phyloP scores from a whole-genome alignment of 768 basidiomycete species.

The Rhizopogon sp. region DNA sequence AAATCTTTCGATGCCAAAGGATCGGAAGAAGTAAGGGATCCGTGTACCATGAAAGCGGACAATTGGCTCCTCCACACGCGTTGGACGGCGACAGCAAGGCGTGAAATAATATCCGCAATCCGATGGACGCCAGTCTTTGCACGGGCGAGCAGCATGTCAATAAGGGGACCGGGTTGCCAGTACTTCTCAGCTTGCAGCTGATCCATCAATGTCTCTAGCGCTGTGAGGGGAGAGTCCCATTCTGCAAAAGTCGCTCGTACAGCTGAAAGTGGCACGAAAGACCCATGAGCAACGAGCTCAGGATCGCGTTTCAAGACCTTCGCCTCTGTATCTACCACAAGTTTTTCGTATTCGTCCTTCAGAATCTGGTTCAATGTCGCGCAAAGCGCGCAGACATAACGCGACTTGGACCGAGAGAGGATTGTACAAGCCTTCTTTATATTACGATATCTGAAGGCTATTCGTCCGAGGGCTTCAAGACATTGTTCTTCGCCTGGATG shows the following conservation, averaged over 20 bases:
- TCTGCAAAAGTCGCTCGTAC: slow-evolving; percentile 78
- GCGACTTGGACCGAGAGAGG: slow-evolving; percentile 56
- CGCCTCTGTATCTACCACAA: slow-evolving; percentile 77
- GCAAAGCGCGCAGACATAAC: slow-evolving; percentile 77
- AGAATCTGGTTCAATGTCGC: slow-evolving; percentile 70
- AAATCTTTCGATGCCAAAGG: slow-evolving; percentile 63
- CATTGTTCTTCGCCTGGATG: slow-evolving; percentile 89
- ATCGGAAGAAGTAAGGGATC: slow-evolving; percentile 55
- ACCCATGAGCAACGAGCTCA: slow-evolving; percentile 69
- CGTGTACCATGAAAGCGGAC: slow-evolving; percentile 78
- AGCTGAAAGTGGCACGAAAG: slow-evolving; percentile 83
- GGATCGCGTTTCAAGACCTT: slow-evolving; percentile 74
- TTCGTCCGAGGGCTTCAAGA: slow-evolving; percentile 70
- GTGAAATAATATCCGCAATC: slow-evolving; percentile 64
- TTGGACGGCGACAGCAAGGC: slow-evolving; percentile 71
- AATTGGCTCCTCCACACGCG: slow-evolving; percentile 81
- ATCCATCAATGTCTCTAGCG: slow-evolving; percentile 60
- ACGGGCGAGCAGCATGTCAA: slow-evolving; percentile 70
- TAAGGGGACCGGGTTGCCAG: slow-evolving; percentile 70
- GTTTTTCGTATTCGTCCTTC: slow-evolving; percentile 72
- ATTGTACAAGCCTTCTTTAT: slow-evolving; percentile 54
- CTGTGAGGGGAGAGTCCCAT: slow-evolving; percentile 85
- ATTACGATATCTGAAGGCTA: slow-evolving; percentile 71
- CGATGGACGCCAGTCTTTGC: slow-evolving; percentile 77
- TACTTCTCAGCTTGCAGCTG: slow-evolving; percentile 48